Percentiles rank a stretch among this genome's conserved stretches.
These are phyloP conservation scores for Arbutus unedo DNA, from an alignment of 148 eudicot genomes.

Conservation along the genomic window DNA sequence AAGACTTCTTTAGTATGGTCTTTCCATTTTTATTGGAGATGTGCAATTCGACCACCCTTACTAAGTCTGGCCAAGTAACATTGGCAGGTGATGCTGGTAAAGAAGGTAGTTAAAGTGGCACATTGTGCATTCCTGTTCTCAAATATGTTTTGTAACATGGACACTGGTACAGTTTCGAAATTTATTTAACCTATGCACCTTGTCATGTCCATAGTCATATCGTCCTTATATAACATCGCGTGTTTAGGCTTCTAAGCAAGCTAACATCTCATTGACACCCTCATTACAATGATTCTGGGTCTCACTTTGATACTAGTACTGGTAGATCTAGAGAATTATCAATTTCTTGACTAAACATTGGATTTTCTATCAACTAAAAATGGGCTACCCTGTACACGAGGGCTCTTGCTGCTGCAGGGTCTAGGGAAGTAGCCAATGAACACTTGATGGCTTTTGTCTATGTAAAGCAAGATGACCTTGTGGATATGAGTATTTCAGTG, in stretches of 20 bases:
- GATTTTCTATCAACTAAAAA: background rate
- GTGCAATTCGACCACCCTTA: conserved; percentile 38
- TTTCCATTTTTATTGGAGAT: conserved; percentile 68
- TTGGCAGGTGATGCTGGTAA: conserved; percentile 43
- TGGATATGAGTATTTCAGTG: background rate
- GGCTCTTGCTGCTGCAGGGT: no score
- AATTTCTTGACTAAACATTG: background rate
- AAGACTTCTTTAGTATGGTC: conserved; percentile 59
- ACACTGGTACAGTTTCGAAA: background rate
- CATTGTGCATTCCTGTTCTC: background rate
- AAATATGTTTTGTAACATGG: background rate
- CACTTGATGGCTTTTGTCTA: background rate
- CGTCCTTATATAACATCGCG: no score
- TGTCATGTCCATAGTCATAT: no score
- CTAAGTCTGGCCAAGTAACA: conserved; percentile 33
- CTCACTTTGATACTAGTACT: background rate
- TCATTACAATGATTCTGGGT: background rate
- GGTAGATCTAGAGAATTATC: background rate
- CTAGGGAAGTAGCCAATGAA: background rate
- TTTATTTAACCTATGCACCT: background rate
- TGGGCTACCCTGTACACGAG: no score
- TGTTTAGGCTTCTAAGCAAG: no score
- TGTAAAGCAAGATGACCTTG: background rate
- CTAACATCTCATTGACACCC: background rate
- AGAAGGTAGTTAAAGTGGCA: conserved; percentile 43